A percentile compares a stretch with the other conserved stretches of the same genome.
phyloP scores from a whole-genome alignment of 2,329 filamentous ascomycete species.

The Aspergillus pseudotamarii region DNA sequence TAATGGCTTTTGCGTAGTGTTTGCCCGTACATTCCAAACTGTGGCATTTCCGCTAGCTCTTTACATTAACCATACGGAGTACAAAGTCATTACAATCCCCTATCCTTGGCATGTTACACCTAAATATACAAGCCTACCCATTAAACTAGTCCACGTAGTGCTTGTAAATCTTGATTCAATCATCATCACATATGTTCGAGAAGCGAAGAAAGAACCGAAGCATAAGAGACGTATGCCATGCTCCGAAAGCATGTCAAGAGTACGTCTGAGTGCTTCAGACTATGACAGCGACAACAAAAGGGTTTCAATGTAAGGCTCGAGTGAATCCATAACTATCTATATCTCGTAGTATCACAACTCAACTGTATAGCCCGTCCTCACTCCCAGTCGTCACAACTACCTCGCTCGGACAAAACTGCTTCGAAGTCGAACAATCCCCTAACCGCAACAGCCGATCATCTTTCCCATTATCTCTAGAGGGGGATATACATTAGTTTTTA shows the following conservation, averaged over 20 bases:
- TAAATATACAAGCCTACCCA: background rate
- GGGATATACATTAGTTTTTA: background rate
- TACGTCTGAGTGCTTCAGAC: background rate
- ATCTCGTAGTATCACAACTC: background rate
- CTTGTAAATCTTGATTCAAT: background rate
- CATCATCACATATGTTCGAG: background rate
- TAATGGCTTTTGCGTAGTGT: background rate
- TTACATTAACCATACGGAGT: background rate
- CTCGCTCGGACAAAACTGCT: background rate
- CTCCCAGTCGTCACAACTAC: background rate
- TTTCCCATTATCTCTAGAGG: background rate
- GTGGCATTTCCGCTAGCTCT: background rate
- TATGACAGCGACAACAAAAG: background rate
- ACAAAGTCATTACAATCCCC: background rate
- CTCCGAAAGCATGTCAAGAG: background rate
- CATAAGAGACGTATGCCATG: background rate
- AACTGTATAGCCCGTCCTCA: background rate
- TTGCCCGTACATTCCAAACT: background rate
- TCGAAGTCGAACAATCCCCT: background rate
- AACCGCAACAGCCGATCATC: background rate
- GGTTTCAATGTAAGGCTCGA: background rate
- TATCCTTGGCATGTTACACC: constrained; percentile 1
- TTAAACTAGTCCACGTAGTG: background rate
- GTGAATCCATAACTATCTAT: background rate
- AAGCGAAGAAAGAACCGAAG: background rate